Conservation (phyloP, 2,329 filamentous ascomycete species). For the Calonectria ilicicola region DNA sequence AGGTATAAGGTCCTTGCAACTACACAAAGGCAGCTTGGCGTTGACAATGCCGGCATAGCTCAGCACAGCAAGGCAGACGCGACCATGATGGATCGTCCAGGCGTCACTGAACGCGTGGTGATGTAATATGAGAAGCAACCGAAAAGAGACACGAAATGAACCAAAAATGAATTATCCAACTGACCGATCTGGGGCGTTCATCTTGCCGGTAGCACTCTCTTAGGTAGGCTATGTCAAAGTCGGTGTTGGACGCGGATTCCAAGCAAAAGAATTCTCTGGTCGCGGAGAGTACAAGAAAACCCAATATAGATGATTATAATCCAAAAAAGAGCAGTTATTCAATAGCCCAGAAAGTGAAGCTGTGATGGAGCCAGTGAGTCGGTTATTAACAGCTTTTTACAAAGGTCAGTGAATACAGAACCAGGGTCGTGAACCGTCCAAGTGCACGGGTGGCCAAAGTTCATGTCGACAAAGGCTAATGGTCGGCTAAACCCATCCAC, state of each 20-base stretch:
- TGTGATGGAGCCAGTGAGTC: conserved; percentile 20
- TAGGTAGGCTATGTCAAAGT: conserved; percentile 7
- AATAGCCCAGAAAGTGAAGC: neutral
- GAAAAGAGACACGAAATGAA: neutral
- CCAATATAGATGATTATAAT: conserved; percentile 5
- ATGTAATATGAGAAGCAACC: neutral
- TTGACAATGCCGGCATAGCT: neutral
- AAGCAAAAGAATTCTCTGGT: neutral
- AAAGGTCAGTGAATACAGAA: conserved; percentile 25
- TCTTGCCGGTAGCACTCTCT: conserved; percentile 44
- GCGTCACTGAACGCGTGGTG: neutral
- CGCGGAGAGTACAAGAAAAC: neutral
- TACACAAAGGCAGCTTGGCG: neutral
- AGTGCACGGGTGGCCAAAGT: conserved; percentile 21
- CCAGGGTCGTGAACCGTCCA: conserved; percentile 24
- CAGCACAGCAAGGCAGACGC: conserved; percentile 1
- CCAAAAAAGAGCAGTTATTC: conserved; percentile 27
- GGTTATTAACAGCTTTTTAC: conserved; percentile 5
- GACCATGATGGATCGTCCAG: neutral
- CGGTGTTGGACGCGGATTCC: neutral
- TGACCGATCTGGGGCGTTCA: conserved; percentile 70
- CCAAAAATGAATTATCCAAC: conserved; percentile 37
- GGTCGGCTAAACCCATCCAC: conserved; percentile 41
- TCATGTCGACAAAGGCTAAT: conserved; percentile 41
- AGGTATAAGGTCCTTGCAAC: neutral